Evolutionary conservation across 805 yeast species (phyloP).

Genomic region (Clavispora carvajalis): DNA sequence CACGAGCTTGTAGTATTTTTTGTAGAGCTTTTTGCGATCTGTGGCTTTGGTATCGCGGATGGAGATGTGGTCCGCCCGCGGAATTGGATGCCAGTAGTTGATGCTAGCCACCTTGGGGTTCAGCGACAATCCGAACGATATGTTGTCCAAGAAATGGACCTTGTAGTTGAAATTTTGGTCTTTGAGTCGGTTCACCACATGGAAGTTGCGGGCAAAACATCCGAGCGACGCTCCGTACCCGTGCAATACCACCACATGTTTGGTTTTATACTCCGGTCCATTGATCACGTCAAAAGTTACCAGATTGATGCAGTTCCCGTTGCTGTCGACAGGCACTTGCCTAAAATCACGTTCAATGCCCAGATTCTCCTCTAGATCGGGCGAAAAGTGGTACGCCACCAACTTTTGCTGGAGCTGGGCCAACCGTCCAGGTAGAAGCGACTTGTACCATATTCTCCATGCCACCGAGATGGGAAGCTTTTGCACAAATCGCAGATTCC

Average conservation of each 20-base stretch:
- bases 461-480: slow-evolving; percentile 9
- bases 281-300: slow-evolving; percentile 27
- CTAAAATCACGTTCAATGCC: slow-evolving; percentile 16
- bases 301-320: slow-evolving; percentile 31
- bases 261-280: slow-evolving; percentile 18
- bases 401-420: slow-evolving; percentile 29
- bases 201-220: slow-evolving; percentile 51
- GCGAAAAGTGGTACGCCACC: slow-evolving; percentile 30
- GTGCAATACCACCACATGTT: slow-evolving; percentile 47
- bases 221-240: slow-evolving; percentile 56
- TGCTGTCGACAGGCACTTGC: slow-evolving; percentile 19
- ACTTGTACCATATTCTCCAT: slow-evolving; percentile 16
- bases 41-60: slow-evolving; percentile 25
- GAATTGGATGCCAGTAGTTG: slow-evolving; percentile 16
- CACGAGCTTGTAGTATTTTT: slow-evolving; percentile 37
- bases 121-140: slow-evolving; percentile 49
- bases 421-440: slow-evolving; percentile 21
- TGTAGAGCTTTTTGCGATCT: slow-evolving; percentile 24
- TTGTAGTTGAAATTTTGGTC: slow-evolving; percentile 33
- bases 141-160: slow-evolving; percentile 45
- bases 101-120: slow-evolving; percentile 29
- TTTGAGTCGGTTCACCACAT: slow-evolving; percentile 28
- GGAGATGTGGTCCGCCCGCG: slow-evolving; percentile 17
- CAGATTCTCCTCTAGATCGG: slow-evolving; percentile 15
- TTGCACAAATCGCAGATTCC: slow-evolving; percentile 7